Percentiles rank a stretch among this genome's conserved stretches.
Conservation (phyloP, 192 early-diverging fungal species). For the Paraglomus occultum region DNA sequence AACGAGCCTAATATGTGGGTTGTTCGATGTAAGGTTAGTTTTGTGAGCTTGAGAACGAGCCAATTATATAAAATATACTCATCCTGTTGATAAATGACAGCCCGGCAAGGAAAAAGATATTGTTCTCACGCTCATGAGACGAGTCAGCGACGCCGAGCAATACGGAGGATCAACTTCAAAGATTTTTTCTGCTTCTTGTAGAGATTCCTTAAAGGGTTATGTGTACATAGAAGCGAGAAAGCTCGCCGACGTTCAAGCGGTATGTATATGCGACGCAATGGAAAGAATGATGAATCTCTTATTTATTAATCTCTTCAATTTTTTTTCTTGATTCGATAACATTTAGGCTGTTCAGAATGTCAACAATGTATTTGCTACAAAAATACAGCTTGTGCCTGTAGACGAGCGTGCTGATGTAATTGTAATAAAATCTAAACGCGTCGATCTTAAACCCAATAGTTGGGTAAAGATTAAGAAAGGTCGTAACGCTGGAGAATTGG, state of each 20-base stretch:
- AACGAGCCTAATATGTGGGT: constrained; percentile 92
- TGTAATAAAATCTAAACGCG: constrained; percentile 63
- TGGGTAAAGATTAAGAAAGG: constrained; percentile 93
- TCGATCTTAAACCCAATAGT: constrained; percentile 59
- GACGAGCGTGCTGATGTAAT: constrained; percentile 91
- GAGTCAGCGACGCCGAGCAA: constrained; percentile 67
- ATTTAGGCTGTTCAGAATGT: constrained; percentile 68
- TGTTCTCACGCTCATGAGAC: constrained; percentile 75
- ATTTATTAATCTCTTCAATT: background rate
- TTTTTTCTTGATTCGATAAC: background rate
- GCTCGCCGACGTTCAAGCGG: constrained; percentile 73
- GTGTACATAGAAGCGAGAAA: constrained; percentile 88
- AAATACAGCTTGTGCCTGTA: constrained; percentile 81
- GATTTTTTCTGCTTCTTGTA: constrained; percentile 78
- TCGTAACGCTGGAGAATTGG: constrained; percentile 92
- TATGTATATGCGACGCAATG: constrained; percentile 19
- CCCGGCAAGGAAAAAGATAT: constrained; percentile 86
- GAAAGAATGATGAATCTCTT: background rate
- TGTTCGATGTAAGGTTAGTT: constrained; percentile 67
- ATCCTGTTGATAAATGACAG: constrained; percentile 23
- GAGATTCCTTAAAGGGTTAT: constrained; percentile 85
- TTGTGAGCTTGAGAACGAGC: too few relatives aligned
- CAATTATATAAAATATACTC: background rate
- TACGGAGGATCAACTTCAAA: constrained; percentile 54
- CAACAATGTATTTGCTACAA: constrained; percentile 67